Evolutionary conservation across 2,329 filamentous ascomycete genomes (phyloP).

Genomic region (Colletotrichum coccodes): DNA sequence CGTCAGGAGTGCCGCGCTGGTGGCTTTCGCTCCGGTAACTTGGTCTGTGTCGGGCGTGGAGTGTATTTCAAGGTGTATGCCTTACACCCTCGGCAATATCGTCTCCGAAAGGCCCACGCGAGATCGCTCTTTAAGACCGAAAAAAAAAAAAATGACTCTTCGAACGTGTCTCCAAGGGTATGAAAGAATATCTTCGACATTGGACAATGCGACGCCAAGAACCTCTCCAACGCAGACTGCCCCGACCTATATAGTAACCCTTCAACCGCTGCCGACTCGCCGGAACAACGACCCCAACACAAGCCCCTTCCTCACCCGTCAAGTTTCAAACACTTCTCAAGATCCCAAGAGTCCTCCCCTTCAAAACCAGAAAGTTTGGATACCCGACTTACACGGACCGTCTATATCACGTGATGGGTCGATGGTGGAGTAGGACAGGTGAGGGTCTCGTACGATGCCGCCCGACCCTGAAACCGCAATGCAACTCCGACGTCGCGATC

Average conservation of each 20-base stretch:
- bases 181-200: neutral
- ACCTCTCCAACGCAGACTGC: neutral
- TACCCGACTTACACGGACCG: conserved; percentile 22
- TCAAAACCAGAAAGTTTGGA: neutral
- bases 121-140: no score
- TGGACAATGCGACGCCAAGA: neutral
- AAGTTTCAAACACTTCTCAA: neutral
- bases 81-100: no score
- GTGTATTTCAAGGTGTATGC: no score
- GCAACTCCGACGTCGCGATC: conserved; percentile 18
- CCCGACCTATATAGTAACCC: neutral
- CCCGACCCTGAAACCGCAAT: conserved; percentile 30
- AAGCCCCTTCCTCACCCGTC: neutral
- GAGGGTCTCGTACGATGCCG: conserved; percentile 30
- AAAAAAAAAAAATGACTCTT: no score
- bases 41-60: no score
- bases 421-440: conserved; percentile 24
- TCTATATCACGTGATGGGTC: conserved; percentile 24
- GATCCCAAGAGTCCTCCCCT: neutral
- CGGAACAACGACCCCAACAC: neutral
- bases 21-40: no score
- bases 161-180: no score
- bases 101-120: no score
- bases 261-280: neutral
- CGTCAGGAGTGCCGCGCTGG: no score